These are phyloP conservation scores for Nicotiana obtusifolia DNA, from an alignment of 257 asterid genomes.

Conservation along the genomic window DNA sequence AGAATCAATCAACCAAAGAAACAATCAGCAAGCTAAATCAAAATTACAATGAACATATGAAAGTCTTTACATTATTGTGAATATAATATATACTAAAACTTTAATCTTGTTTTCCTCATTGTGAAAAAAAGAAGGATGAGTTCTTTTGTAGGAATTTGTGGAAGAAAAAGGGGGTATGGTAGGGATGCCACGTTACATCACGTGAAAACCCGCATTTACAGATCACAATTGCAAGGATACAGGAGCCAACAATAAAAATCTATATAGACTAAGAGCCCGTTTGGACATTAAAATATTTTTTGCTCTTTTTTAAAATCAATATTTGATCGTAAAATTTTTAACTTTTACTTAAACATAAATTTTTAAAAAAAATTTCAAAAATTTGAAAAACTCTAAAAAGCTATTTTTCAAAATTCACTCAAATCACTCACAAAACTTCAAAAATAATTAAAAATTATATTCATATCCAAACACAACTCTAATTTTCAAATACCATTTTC, in stretches of 20 bases:
- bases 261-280: no score
- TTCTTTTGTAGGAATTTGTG: not conserved
- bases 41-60: not conserved
- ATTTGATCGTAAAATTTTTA: no score
- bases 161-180: not conserved
- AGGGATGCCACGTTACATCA: constrained; percentile 27
- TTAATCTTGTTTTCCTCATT: not conserved
- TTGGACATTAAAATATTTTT: no score
- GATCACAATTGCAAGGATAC: constrained; percentile 29
- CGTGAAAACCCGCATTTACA: constrained; percentile 31
- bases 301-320: no score
- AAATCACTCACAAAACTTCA: no score
- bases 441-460: no score
- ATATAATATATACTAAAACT: not conserved
- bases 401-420: no score
- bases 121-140: not conserved
- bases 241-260: constrained; percentile 14
- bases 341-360: no score
- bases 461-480: no score
- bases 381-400: no score
- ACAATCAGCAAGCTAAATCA: not conserved
- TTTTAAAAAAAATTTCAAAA: no score
- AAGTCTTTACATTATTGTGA: not conserved
- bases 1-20: not conserved
- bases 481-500: no score